These are phyloP conservation scores for Baeospora myosura DNA, from an alignment of 1,284 basidiomycete genomes.

Conservation along the genomic window DNA sequence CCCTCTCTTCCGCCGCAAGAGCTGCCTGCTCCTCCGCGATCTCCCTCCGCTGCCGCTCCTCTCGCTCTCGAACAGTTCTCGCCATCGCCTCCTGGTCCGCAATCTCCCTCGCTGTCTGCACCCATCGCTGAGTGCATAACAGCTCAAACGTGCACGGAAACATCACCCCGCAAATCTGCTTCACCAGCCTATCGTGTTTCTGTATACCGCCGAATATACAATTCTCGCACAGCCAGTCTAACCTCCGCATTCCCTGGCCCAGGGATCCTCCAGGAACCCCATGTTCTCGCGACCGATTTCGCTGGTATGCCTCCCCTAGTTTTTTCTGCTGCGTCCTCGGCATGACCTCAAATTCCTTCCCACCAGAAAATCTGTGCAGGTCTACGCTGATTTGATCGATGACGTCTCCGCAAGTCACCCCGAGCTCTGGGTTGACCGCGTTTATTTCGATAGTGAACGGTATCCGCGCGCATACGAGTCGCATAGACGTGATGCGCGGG, in stretches of 20 bases:
- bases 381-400: conserved; percentile 48
- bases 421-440: conserved; percentile 40
- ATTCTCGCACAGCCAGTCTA: conserved; percentile 54
- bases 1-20: background rate
- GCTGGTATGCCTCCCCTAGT: conserved; percentile 45
- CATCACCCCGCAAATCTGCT: conserved; percentile 36
- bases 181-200: conserved; percentile 35
- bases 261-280: conserved; percentile 63
- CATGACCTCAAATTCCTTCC: conserved; percentile 42
- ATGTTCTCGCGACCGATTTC: conserved; percentile 54
- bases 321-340: conserved; percentile 26
- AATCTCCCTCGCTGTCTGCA: conserved; percentile 43
- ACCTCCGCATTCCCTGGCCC: conserved; percentile 48
- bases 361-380: conserved; percentile 42
- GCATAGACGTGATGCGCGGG: conserved; percentile 51
- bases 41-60: background rate
- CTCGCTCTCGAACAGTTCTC: conserved; percentile 12
- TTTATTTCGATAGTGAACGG: conserved; percentile 54
- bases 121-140: conserved; percentile 39
- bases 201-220: conserved; percentile 58
- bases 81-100: conserved; percentile 34
- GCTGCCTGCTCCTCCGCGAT: background rate
- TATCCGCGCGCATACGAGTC: conserved; percentile 41
- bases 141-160: conserved; percentile 57
- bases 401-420: conserved; percentile 69